phyloP scores from a whole-genome alignment of 768 basidiomycete species.

The Tephrocybe rancida region DNA sequence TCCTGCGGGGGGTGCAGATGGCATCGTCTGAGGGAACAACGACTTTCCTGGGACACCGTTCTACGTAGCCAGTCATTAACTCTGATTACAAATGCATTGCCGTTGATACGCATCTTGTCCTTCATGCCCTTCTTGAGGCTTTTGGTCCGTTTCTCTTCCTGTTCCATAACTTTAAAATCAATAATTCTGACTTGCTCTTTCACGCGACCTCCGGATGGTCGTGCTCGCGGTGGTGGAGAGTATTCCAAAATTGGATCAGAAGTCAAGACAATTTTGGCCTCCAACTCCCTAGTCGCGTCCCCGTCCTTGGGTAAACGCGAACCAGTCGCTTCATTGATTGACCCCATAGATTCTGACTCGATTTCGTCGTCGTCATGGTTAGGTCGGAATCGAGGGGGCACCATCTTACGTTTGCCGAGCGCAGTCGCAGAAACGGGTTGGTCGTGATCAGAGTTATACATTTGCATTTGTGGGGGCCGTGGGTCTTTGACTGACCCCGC shows the following conservation, averaged over 20 bases:
- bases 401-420: not conserved
- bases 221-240: not conserved
- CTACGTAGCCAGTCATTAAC: not conserved
- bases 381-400: not conserved
- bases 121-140: conserved; percentile 18
- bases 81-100: not conserved
- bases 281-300: conserved; percentile 13
- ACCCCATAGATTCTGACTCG: not conserved
- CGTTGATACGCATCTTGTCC: conserved; percentile 10
- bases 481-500: not conserved
- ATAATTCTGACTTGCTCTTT: not conserved
- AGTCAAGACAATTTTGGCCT: conserved; percentile 1
- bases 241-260: conserved; percentile 16
- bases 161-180: conserved; percentile 6
- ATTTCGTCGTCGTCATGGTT: not conserved
- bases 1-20: not conserved
- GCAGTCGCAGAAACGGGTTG: not conserved
- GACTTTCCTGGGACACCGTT: not conserved
- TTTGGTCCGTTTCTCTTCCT: not conserved
- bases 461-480: not conserved
- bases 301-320: conserved; percentile 16
- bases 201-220: not conserved
- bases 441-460: not conserved
- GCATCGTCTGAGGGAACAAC: not conserved
- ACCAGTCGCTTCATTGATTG: not conserved